These are phyloP conservation scores for Saccharomyces hybrid DNA, from an alignment of 1,139 yeast genomes.

Conservation along the genomic window DNA sequence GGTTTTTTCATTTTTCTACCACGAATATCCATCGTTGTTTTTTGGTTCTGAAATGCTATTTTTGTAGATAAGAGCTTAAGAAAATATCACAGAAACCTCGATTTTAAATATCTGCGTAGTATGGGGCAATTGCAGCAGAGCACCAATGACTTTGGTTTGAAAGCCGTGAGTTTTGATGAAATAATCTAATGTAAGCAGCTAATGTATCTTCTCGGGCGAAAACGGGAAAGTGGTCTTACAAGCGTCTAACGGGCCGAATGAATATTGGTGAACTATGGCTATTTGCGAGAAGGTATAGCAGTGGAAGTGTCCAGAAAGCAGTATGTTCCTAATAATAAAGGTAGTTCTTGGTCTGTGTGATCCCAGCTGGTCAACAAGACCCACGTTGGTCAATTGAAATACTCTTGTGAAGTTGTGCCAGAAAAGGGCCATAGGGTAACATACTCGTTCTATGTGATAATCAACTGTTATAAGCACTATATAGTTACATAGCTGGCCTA, in stretches of 20 bases:
- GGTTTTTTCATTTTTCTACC: conserved; percentile 26
- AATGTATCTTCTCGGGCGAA: background rate
- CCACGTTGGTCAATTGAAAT: background rate
- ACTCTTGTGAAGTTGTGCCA: background rate
- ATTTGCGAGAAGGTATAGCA: background rate
- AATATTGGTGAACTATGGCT: background rate
- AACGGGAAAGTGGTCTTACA: conserved; percentile 1
- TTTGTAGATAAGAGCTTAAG: background rate
- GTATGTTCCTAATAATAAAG: background rate
- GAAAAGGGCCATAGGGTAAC: background rate
- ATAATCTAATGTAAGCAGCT: background rate
- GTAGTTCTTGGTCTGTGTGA: background rate
- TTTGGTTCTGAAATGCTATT: background rate
- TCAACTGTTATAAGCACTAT: background rate
- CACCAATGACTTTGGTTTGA: background rate
- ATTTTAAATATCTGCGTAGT: background rate
- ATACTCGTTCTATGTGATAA: background rate
- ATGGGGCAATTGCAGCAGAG: background rate
- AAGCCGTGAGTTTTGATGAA: background rate
- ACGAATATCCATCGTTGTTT: conserved; percentile 18
- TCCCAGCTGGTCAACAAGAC: background rate
- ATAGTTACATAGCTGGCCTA: background rate
- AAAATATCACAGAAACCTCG: background rate
- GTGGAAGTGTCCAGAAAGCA: background rate
- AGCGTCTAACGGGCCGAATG: background rate